Base-by-base conservation (phyloP, 2,329 filamentous ascomycete genomes). In the Beauveria rudraprayagi region DNA sequence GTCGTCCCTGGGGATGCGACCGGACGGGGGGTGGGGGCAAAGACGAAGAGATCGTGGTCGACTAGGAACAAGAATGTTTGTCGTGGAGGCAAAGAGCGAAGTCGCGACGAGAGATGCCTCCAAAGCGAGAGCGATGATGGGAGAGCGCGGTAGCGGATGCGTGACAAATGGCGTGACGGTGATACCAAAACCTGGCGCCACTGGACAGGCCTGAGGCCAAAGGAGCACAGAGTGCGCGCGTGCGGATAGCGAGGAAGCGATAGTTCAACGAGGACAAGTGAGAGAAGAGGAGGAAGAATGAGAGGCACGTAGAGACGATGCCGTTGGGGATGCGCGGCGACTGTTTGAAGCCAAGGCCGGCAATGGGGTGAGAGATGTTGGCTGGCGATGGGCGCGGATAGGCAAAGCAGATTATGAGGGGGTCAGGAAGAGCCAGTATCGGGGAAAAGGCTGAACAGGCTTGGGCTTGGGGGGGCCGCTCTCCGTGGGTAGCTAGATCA, bases 1-100 rank as follows among this genome's bases (percentile, higher is more conserved):
- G 41, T 60, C 40, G 56, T 60, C 37, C 60, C 64, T 65, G 63
- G 64, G 66, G 61, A 60, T 61, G 64, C 66, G 62, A 66, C 37
- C 22, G 48, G 14, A 41, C 28, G 16, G 19, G 14, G 17, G 7
- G 22, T 5, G 19, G 14, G 34, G 22, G 14, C 26, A 19, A 51
- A 43, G 17, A 24, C 34, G 46, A 43, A 22, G 16, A 51, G 44
- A 22, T 40, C 43, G 55, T 40, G 55, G 44, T 48, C 56, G 47
- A 19, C 17, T 9, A 16, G 17, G 19, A 43, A 24, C 11, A 60
- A 37, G n/a, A n/a, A 6, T 7, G 26, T n/a, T 46, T n/a, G n/a
- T 16, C 47, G 46, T 16, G 22, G 30, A 41, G 7, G 37, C 24
- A 60, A 48, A 44, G 47, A 44, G 22, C 14, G 58, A 48, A 47